phyloP scores from a whole-genome alignment of 768 basidiomycete genomes.

The Boletellus sp. region DNA sequence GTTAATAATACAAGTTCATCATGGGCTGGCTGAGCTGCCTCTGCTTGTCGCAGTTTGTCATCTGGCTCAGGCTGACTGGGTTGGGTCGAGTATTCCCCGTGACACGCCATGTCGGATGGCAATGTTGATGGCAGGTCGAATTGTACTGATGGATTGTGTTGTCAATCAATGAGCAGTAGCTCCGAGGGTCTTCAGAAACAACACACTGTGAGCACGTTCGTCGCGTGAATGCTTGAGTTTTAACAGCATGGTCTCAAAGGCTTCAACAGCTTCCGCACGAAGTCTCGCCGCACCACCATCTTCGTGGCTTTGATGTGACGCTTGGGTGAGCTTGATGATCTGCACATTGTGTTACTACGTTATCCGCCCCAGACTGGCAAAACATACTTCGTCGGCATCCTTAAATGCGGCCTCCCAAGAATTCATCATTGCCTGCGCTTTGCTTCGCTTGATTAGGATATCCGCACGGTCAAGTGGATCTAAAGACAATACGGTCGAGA shows the following conservation, averaged over 20 bases:
- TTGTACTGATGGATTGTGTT: too few species aligned
- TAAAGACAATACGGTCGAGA: neutral
- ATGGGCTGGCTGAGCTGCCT: too few species aligned
- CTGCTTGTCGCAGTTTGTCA: too few species aligned
- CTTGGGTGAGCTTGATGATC: too few species aligned
- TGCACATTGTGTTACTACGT: neutral
- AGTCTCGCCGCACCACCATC: neutral
- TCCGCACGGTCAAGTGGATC: neutral
- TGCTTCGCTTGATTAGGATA: constrained; percentile 4
- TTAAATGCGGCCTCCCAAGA: constrained; percentile 1
- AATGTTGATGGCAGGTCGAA: too few species aligned
- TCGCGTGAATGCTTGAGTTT: neutral
- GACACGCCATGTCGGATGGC: too few species aligned
- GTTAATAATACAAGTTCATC: too few species aligned
- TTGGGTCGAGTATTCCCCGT: too few species aligned
- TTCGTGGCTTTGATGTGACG: neutral
- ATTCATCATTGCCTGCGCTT: neutral
- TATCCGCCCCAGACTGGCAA: too few species aligned
- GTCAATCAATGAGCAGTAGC: too few species aligned
- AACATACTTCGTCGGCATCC: neutral
- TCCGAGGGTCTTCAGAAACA: too few species aligned
- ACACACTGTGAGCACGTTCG: neutral
- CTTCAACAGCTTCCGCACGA: neutral
- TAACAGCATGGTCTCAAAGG: neutral
- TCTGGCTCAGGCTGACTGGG: too few species aligned